Evolutionary conservation across 2,329 filamentous ascomycete species (phyloP).

Genomic region (Hypoxylon sp.): DNA sequence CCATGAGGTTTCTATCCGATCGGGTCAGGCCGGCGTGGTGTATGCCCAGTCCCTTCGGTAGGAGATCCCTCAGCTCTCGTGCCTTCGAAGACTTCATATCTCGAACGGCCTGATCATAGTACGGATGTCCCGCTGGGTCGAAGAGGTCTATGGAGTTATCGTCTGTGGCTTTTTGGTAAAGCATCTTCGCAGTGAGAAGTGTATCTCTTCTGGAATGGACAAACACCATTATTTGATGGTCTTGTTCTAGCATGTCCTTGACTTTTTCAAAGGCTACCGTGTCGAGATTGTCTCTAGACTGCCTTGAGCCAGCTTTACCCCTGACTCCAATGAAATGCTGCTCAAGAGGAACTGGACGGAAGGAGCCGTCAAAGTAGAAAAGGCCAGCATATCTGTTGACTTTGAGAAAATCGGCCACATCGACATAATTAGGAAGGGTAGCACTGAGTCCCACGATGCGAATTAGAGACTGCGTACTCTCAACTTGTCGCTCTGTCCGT

Average conservation of each 20-base stretch:
- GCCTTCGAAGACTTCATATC: constrained; percentile 91
- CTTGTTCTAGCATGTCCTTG: constrained; percentile 87
- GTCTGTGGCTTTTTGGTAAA: constrained; percentile 89
- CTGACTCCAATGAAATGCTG: constrained; percentile 98
- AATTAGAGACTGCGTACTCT: constrained; percentile 97
- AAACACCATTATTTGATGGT: constrained; percentile 99
- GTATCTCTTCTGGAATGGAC: constrained; percentile 98
- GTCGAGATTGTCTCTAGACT: constrained; percentile 91
- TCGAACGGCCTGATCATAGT: constrained; percentile 82
- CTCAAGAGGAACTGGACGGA: constrained; percentile 94
- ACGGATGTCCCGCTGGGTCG: constrained; percentile 82
- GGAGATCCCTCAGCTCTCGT: constrained; percentile 87
- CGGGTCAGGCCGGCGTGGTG: constrained; percentile 98
- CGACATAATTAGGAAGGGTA: constrained; percentile 94
- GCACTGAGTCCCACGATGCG: constrained; percentile 96
- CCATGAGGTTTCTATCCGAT: constrained; percentile 95
- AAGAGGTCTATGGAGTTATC: constrained; percentile 85
- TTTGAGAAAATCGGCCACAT: constrained; percentile 96
- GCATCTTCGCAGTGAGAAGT: constrained; percentile 85
- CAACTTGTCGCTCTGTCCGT: constrained; percentile 93
- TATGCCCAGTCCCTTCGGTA: constrained; percentile 91
- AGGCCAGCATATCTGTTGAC: constrained; percentile 93
- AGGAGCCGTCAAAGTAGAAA: constrained; percentile 97
- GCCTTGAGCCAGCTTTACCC: constrained; percentile 85
- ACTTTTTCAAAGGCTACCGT: constrained; percentile 93